A percentile compares a stretch with the other conserved stretches of the same genome.
phyloP scores from a whole-genome alignment of 768 basidiomycete species.

The Terana coerulea region DNA sequence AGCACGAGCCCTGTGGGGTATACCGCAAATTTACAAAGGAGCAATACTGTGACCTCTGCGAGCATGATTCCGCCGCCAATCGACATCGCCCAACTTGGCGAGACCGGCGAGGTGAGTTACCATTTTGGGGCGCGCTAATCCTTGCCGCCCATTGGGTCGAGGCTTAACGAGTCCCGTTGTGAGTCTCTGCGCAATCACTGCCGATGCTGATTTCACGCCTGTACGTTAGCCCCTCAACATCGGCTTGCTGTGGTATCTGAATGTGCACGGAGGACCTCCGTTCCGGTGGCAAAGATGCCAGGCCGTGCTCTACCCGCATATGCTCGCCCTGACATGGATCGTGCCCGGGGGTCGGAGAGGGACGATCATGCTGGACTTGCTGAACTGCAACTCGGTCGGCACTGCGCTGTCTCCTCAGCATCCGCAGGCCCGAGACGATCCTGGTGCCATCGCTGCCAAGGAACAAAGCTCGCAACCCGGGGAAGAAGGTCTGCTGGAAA shows the following conservation, averaged over 20 bases:
- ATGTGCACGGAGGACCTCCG: slow-evolving; percentile 79
- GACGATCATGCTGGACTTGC: slow-evolving; percentile 79
- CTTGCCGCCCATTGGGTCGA: background rate
- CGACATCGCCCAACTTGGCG: slow-evolving; percentile 44
- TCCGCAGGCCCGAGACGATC: slow-evolving; percentile 77
- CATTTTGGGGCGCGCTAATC: slow-evolving; percentile 5
- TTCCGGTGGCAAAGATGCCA: slow-evolving; percentile 82
- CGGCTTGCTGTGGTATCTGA: slow-evolving; percentile 87
- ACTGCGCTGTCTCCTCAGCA: slow-evolving; percentile 80
- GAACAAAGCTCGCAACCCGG: slow-evolving; percentile 40
- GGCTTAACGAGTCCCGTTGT: background rate
- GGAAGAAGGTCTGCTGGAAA: slow-evolving; percentile 54
- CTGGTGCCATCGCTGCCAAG: slow-evolving; percentile 80
- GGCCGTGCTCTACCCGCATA: slow-evolving; percentile 77
- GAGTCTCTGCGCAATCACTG: background rate
- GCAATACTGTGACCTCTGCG: slow-evolving; percentile 25
- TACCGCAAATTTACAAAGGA: slow-evolving; percentile 24
- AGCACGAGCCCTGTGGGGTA: background rate
- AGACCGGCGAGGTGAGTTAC: slow-evolving; percentile 40
- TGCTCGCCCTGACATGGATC: slow-evolving; percentile 84
- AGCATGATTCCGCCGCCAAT: slow-evolving; percentile 40
- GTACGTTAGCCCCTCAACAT: slow-evolving; percentile 74
- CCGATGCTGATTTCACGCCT: slow-evolving; percentile 14
- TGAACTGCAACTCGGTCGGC: slow-evolving; percentile 85
- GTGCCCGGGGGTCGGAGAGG: slow-evolving; percentile 80